Base-by-base conservation (phyloP, 2,329 filamentous ascomycete genomes). In the Aspergillus fumigatiaffinis region DNA sequence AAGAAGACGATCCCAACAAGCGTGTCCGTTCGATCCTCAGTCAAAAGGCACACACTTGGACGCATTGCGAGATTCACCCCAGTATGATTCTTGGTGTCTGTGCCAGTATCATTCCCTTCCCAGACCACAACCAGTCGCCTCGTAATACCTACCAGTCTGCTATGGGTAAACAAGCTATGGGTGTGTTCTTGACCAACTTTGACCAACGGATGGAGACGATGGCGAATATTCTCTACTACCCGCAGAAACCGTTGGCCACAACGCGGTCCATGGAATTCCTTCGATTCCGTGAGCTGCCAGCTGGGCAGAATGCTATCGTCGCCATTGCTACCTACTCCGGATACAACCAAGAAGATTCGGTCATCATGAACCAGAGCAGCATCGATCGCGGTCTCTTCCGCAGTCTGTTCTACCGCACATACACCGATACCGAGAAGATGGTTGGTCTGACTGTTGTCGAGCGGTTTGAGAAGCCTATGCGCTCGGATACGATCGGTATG, bases 91-190 rank as follows among this genome's bases (percentile, higher is more conserved):
- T 99, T 55, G 94, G 94, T 72, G 96, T 99, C 63, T 99, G 95
- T 72, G 94, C 94, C 68, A 97, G 92, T 78, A 99, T 99, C 75
- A 99, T 99, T 80, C 94, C 94, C 0, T 99, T 99, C 86, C 94
- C 95, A 1, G 94, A 99, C 79, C 94, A 99, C 80, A 99, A 99
- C 50, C 71, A 95, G 84, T 97, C 93, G 61, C 94, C 94, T 64
- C 89, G 94, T 89, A 99, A 99, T 73, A 97, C 93, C 3, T 99
- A 97, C 76, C 93, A 97, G 78, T 97, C 93, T 68, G 94, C 94
- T 72, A 99, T 99, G 94, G 94, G 95, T 81, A 99, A 99, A 79
- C 94, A 99, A 84, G 94, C 94, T 61, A 99, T 99, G 95, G 94
- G 95, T 71, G 92, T 97, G 68, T 97, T 96, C 80, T 82, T 99